Evolutionary conservation across 2,329 filamentous ascomycete genomes (phyloP).

Genomic region (Alternaria alternata): DNA sequence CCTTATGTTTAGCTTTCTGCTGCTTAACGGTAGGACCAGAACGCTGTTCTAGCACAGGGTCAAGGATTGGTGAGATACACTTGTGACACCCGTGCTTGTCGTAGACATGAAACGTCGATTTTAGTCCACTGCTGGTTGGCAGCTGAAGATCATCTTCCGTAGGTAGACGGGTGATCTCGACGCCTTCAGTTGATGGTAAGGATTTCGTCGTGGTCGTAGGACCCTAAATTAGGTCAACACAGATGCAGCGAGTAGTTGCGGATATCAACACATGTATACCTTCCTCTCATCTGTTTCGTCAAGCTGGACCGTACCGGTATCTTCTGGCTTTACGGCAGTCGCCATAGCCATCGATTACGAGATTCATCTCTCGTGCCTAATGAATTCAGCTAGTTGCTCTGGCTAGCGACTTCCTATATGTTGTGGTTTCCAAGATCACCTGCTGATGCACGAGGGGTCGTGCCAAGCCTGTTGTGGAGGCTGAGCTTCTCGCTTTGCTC

Average conservation of each 20-base stretch:
- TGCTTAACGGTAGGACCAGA: constrained; percentile 22
- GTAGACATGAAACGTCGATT: constrained; percentile 7
- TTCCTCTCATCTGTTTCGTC: neutral
- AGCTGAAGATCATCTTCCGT: neutral
- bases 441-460: constrained; percentile 1
- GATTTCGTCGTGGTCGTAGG: neutral
- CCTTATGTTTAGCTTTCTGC: constrained; percentile 16
- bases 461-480: constrained; percentile 25
- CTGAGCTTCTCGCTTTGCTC: constrained; percentile 29
- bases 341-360: neutral
- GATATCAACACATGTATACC: neutral
- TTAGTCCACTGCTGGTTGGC: neutral
- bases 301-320: neutral
- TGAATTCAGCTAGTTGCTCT: neutral
- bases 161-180: neutral
- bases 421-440: neutral
- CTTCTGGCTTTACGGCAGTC: neutral
- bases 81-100: neutral
- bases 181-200: neutral
- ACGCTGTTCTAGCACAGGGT: neutral
- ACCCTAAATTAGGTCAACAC: neutral
- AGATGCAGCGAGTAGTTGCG: neutral
- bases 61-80: neutral
- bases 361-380: neutral
- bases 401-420: neutral